phyloP scores from a whole-genome alignment of 805 yeast species.

The Ogataea allantospora region DNA sequence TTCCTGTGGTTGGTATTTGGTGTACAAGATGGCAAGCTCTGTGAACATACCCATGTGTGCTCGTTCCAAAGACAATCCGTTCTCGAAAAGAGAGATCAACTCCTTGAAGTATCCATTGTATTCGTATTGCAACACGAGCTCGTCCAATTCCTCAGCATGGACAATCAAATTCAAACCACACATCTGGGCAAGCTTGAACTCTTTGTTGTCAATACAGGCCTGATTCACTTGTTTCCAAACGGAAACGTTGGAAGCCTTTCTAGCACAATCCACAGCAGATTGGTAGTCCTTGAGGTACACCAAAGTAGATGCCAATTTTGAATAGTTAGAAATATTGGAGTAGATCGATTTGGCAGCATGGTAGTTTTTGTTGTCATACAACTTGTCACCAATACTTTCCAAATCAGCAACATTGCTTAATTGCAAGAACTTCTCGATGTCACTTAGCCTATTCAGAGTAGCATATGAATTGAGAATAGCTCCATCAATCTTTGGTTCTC shows the following conservation, averaged over 20 bases:
- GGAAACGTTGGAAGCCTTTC: constrained; percentile 89
- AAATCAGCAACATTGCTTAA: constrained; percentile 92
- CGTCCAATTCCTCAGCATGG: constrained; percentile 96
- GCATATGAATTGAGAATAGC: constrained; percentile 89
- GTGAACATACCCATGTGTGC: constrained; percentile 99
- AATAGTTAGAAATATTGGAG: constrained; percentile 85
- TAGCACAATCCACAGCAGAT: constrained; percentile 96
- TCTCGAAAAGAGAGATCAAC: constrained; percentile 88
- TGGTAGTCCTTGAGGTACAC: constrained; percentile 92
- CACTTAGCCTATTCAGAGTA: constrained; percentile 65
- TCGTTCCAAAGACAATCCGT: constrained; percentile 93
- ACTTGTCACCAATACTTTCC: constrained; percentile 87
- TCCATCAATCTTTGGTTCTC: constrained; percentile 92
- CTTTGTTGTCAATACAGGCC: constrained; percentile 93
- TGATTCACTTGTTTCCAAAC: constrained; percentile 98
- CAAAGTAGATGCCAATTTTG: constrained; percentile 93
- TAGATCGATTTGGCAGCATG: constrained; percentile 90
- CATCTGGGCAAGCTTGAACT: constrained; percentile 95
- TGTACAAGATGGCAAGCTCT: constrained; percentile 85
- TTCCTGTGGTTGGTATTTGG: constrained; percentile 85
- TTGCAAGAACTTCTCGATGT: constrained; percentile 79
- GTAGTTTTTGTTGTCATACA: constrained; percentile 77
- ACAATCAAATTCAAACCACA: constrained; percentile 96
- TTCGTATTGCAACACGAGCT: constrained; percentile 83
- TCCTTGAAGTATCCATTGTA: constrained; percentile 88